Conservation (phyloP, 1,284 basidiomycete genomes). For the Cryptococcus maquisensis region DNA sequence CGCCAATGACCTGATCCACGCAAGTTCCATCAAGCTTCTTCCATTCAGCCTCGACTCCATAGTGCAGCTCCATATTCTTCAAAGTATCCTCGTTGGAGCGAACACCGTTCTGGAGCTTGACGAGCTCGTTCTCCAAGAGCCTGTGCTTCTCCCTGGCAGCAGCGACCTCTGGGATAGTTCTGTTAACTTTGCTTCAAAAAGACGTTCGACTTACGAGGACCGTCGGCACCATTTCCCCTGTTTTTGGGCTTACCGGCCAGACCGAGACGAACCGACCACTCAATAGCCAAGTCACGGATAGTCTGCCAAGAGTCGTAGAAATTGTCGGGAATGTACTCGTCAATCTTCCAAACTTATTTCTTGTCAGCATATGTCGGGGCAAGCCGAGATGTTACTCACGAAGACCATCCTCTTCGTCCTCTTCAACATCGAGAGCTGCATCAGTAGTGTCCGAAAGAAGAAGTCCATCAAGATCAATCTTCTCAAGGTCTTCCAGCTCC, state of each 20-base stretch:
- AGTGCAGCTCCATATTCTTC: constrained; percentile 58
- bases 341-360: constrained; percentile 68
- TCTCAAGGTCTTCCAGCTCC: constrained; percentile 64
- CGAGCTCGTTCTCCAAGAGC: constrained; percentile 51
- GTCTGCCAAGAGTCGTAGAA: constrained; percentile 71
- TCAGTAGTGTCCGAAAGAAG: constrained; percentile 67
- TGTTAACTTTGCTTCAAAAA: background rate
- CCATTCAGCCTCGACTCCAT: constrained; percentile 85
- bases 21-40: constrained; percentile 86
- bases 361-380: background rate
- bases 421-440: constrained; percentile 21
- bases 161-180: constrained; percentile 29
- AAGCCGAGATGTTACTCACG: constrained; percentile 8
- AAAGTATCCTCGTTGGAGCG: constrained; percentile 27
- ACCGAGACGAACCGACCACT: constrained; percentile 65
- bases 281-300: constrained; percentile 61
- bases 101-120: constrained; percentile 31
- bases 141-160: constrained; percentile 59
- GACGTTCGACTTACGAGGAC: constrained; percentile 31
- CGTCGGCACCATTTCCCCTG: constrained; percentile 19
- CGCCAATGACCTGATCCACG: constrained; percentile 76
- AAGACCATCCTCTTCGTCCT: constrained; percentile 21
- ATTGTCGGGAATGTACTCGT: constrained; percentile 81
- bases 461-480: constrained; percentile 67
- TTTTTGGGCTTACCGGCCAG: constrained; percentile 45